Evolutionary conservation across 2,329 filamentous ascomycete genomes (phyloP).

Genomic region (Rhinocladiella mackenziei): DNA sequence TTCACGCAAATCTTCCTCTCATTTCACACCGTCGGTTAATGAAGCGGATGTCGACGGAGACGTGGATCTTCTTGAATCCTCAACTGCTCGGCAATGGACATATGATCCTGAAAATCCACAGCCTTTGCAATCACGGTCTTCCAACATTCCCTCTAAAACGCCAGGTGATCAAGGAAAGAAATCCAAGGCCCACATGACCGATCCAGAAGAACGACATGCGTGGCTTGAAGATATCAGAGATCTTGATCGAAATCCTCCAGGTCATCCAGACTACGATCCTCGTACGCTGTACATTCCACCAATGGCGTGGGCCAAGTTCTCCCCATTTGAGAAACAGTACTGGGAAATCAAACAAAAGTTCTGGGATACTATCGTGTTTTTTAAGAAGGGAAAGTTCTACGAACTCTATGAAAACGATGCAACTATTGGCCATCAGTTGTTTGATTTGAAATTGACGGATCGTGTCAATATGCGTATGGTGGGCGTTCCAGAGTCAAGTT

Average conservation of each 20-base stretch:
- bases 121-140: slow-evolving; percentile 47
- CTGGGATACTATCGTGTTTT: slow-evolving; percentile 97
- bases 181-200: slow-evolving; percentile 70
- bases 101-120: slow-evolving; percentile 60
- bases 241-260: slow-evolving; percentile 72
- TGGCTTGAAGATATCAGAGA: slow-evolving; percentile 87
- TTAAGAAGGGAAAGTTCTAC: slow-evolving; percentile 99
- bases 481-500: slow-evolving; percentile 87
- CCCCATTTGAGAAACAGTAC: slow-evolving; percentile 94
- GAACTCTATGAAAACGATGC: slow-evolving; percentile 98
- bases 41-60: slow-evolving; percentile 49
- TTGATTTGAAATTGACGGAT: slow-evolving; percentile 96
- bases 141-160: slow-evolving; percentile 36
- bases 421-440: slow-evolving; percentile 90
- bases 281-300: slow-evolving; percentile 88
- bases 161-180: slow-evolving; percentile 39
- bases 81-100: slow-evolving; percentile 79
- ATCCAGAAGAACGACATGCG: slow-evolving; percentile 79
- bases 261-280: slow-evolving; percentile 85
- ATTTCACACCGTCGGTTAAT: slow-evolving; percentile 41
- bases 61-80: slow-evolving; percentile 54
- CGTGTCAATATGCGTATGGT: slow-evolving; percentile 99
- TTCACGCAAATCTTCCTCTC: slow-evolving; percentile 39
- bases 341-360: slow-evolving; percentile 99
- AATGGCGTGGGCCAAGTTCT: slow-evolving; percentile 73